phyloP scores from a whole-genome alignment of 805 yeast species.

The Metschnikowia vanudenii region DNA sequence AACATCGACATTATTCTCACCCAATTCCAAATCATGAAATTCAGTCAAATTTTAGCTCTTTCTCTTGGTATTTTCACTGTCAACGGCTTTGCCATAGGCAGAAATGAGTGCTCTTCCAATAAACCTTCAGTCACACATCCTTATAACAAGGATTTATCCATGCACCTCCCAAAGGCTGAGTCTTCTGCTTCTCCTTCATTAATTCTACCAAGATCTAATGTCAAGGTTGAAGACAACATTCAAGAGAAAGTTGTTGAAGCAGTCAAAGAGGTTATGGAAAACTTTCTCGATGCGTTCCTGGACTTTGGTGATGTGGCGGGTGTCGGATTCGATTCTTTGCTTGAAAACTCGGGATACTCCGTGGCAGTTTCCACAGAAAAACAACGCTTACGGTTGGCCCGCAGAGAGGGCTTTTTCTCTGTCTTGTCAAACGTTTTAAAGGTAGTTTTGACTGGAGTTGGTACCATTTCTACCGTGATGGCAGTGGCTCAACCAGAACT shows the following conservation, averaged over 20 bases:
- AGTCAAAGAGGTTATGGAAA: slow-evolving; percentile 2
- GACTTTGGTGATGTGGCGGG: slow-evolving; percentile 4
- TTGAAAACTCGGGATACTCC: slow-evolving; percentile 2
- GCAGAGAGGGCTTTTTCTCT: not conserved
- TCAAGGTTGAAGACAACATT: not conserved
- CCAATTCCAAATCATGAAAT: not conserved
- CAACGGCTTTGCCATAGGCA: not conserved
- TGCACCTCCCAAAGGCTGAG: too few relatives aligned
- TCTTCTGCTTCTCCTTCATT: too few relatives aligned
- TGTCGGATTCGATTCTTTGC: not conserved
- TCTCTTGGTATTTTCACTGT: not conserved
- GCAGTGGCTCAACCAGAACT: not conserved
- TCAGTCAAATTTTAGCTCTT: not conserved
- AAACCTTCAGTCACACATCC: too few relatives aligned
- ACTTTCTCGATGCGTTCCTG: slow-evolving; percentile 1
- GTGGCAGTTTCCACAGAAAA: not conserved
- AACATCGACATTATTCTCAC: too few relatives aligned
- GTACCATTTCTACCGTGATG: not conserved
- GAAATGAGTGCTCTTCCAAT: not conserved
- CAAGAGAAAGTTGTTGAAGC: slow-evolving; percentile 1
- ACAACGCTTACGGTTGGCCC: not conserved
- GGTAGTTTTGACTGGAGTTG: not conserved
- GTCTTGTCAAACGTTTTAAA: not conserved
- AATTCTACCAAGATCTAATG: too few relatives aligned
- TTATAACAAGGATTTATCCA: too few relatives aligned